Evolutionary conservation across 768 basidiomycete genomes (phyloP), one percentile per base, ranked within the genome.

Genomic region (Lactifluus piperatus): DNA sequence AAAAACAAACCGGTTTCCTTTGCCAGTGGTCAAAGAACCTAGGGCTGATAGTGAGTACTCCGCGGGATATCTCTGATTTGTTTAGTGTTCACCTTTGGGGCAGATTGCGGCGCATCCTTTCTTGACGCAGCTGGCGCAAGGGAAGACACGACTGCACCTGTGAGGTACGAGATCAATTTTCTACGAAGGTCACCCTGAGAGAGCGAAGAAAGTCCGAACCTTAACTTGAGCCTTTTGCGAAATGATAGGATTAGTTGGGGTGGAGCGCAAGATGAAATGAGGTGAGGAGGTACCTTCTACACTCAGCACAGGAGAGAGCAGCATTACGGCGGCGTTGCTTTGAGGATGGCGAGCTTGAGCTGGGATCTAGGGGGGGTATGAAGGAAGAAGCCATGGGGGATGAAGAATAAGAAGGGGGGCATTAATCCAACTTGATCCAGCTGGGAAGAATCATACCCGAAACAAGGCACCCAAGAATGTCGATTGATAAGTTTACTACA

Each of bases 21-120:
- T 86, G 60, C 85, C 85, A 14, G 85, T 86, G 11, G 84, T 86
- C 39, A 86, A 75, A 30, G 83, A 84, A 16, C 84, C 84, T 85
- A 60, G 20, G 43, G 37, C 27, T 43, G 13, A 14, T n/a, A 14
- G 62, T 60, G 50, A 56, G 54, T 44, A 34, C 13, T 48, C 45
- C 29, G 24, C 30, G 18, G 18, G 37, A 44, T 13, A 37, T 13
- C 14, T 10, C 43, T 47, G 22, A 27, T n/a, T n/a, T n/a, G 24
- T 16, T 56, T 18, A 50, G 51, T 14, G 57, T 69, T 50, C 51
- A 80, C 81, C 84, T 65, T 85, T 79, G 5, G 85, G 85, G 69
- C 86, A 88, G 49, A 88, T 86, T 4, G 82, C 72, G 11, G 72
- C 73, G 63, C 76, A 77, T 26, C 76, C 76, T 60, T 71, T 71